Evolutionary conservation across 495 filamentous ascomycete species (phyloP).

Genomic region (Aspergillus panamensis): DNA sequence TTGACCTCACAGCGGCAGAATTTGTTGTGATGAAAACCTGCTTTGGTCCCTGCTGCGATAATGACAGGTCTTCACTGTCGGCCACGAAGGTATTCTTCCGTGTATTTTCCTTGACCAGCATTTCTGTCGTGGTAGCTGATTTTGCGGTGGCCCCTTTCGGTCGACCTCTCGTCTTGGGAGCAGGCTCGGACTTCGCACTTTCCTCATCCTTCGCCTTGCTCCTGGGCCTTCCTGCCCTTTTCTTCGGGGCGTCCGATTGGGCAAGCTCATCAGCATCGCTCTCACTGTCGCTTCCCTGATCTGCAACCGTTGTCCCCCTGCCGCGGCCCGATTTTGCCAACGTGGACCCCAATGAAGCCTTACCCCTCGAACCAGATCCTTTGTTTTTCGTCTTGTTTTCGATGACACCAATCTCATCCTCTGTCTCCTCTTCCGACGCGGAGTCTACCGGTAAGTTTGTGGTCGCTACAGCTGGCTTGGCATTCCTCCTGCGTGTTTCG

Average conservation of each 20-base stretch:
- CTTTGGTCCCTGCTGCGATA: conserved; percentile 22
- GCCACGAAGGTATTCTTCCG: conserved; percentile 27
- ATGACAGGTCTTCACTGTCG: conserved; percentile 16
- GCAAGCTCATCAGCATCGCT: conserved; percentile 27
- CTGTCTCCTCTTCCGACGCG: conserved; percentile 35
- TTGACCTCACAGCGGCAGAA: conserved; percentile 34
- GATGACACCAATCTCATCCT: conserved; percentile 41
- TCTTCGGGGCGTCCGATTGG: conserved; percentile 33
- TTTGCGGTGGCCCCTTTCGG: conserved; percentile 33
- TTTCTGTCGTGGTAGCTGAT: conserved; percentile 10
- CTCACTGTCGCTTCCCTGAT: conserved; percentile 13
- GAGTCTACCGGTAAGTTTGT: conserved; percentile 10
- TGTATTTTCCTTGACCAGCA: conserved; percentile 19
- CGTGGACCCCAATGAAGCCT: conserved; percentile 18
- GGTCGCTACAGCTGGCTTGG: conserved; percentile 1
- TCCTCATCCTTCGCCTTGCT: conserved; percentile 21
- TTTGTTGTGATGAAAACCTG: conserved; percentile 31
- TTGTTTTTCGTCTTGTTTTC: conserved; percentile 20
- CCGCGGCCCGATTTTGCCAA: conserved; percentile 18
- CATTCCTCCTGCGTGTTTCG: conserved; percentile 14
- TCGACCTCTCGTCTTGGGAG: conserved; percentile 33
- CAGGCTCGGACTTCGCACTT: conserved; percentile 18
- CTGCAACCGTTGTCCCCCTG: conserved; percentile 18
- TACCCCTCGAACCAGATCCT: conserved; percentile 18
- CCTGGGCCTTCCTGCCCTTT: conserved; percentile 34